Conservation (phyloP, 805 yeast species). For the Ogataea wickerhamii region DNA sequence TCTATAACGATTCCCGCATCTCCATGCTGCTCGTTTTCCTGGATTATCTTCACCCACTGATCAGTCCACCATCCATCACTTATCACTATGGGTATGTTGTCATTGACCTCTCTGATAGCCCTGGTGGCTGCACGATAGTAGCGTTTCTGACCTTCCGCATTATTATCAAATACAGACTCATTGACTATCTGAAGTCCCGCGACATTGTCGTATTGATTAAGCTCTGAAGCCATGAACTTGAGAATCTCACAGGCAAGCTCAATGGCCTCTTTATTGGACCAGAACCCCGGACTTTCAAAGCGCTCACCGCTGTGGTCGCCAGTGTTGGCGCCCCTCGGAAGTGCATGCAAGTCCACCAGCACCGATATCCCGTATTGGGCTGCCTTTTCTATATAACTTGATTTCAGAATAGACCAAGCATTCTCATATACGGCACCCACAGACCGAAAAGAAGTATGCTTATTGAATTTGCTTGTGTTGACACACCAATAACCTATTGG, state of each 20-base stretch:
- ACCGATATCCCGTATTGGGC: constrained; percentile 61
- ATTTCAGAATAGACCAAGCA: constrained; percentile 67
- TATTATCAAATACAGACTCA: constrained; percentile 67
- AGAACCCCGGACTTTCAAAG: constrained; percentile 59
- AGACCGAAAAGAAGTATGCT: constrained; percentile 59
- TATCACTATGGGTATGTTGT: constrained; percentile 64
- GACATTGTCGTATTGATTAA: constrained; percentile 57
- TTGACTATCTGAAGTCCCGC: constrained; percentile 83
- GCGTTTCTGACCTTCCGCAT: constrained; percentile 46
- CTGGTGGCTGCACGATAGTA: constrained; percentile 66
- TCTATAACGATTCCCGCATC: constrained; percentile 70
- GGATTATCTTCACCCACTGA: constrained; percentile 69
- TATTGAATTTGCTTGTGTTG: constrained; percentile 55
- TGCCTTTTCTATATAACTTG: constrained; percentile 55
- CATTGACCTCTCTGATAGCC: constrained; percentile 54
- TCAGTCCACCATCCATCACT: constrained; percentile 95
- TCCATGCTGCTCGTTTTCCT: constrained; percentile 38
- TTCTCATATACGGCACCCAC: constrained; percentile 55
- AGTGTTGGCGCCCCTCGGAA: constrained; percentile 91
- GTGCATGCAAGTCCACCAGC: constrained; percentile 79
- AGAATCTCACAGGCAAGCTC: constrained; percentile 47
- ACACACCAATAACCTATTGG: constrained; percentile 93
- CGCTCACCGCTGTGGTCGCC: constrained; percentile 79
- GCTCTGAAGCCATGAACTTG: constrained; percentile 59
- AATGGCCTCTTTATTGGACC: constrained; percentile 46